Evolutionary conservation across 257 asterid genomes (phyloP).

Genomic region (Solanum tarijense): DNA sequence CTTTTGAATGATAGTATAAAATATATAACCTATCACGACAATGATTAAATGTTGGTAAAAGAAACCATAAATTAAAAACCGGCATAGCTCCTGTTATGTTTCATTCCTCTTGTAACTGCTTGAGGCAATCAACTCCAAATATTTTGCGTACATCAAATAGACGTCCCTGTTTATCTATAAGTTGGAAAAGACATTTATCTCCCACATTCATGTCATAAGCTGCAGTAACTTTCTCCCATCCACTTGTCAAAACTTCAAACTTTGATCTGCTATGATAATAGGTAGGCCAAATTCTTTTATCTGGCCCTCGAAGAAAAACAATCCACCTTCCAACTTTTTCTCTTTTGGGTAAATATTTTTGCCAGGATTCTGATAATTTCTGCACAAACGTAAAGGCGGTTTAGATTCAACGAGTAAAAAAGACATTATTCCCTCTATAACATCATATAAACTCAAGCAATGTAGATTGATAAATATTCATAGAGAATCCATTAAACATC

Average conservation of each 20-base stretch:
- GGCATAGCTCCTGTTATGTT: background rate
- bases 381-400: background rate
- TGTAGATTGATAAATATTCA: too few species aligned
- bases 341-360: background rate
- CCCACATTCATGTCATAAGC: background rate
- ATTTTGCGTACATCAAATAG: background rate
- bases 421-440: background rate
- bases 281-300: background rate
- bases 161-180: background rate
- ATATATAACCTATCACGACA: background rate
- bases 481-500: too few species aligned
- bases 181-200: conserved; percentile 4
- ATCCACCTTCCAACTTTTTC: background rate
- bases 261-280: background rate
- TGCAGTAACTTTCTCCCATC: background rate
- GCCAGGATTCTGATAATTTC: background rate
- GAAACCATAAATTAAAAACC: background rate
- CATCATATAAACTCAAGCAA: background rate
- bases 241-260: background rate
- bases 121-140: background rate
- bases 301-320: background rate
- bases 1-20: background rate
- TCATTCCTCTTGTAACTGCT: background rate
- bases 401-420: background rate
- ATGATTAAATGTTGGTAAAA: background rate